A percentile compares a stretch with the other conserved stretches of the same genome.
Conservation (phyloP, 192 early-diverging fungal species). For the Kickxella alabastrina region DNA sequence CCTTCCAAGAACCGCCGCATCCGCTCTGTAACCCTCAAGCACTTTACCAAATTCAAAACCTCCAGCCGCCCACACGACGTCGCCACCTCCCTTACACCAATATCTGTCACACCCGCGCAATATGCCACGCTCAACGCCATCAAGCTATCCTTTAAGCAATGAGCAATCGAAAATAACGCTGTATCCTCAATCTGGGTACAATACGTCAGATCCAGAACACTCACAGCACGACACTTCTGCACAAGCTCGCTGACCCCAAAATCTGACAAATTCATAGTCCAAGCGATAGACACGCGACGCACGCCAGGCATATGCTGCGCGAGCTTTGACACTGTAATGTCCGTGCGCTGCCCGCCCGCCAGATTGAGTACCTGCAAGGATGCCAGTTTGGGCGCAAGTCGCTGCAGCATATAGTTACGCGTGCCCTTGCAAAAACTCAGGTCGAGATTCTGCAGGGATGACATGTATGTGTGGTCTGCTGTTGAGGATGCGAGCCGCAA, state of each 20-base stretch:
- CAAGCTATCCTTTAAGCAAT: conserved; percentile 19
- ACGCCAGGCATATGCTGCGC: conserved; percentile 47
- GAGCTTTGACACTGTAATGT: conserved; percentile 58
- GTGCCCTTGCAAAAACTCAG: conserved; percentile 58
- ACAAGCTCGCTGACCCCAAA: conserved; percentile 57
- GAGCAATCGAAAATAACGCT: conserved; percentile 51
- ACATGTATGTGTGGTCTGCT: background rate
- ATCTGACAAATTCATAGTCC: conserved; percentile 55
- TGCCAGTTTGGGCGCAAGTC: conserved; percentile 47
- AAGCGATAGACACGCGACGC: conserved; percentile 52
- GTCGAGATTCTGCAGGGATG: conserved; percentile 51
- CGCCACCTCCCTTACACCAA: conserved; percentile 46
- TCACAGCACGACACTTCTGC: conserved; percentile 47
- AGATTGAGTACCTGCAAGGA: conserved; percentile 50
- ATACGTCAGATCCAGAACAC: conserved; percentile 55
- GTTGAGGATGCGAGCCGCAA: background rate
- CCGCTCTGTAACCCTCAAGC: conserved; percentile 33
- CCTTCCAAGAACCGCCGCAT: conserved; percentile 11
- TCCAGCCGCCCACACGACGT: conserved; percentile 20
- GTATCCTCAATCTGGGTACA: conserved; percentile 55
- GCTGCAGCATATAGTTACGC: conserved; percentile 56
- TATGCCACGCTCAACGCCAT: conserved; percentile 51
- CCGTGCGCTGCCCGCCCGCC: conserved; percentile 53
- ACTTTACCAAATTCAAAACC: conserved; percentile 52
- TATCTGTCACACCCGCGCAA: conserved; percentile 51